phyloP scores from a whole-genome alignment of 73 alveolate genomes.

The Breviolum minutum region DNA sequence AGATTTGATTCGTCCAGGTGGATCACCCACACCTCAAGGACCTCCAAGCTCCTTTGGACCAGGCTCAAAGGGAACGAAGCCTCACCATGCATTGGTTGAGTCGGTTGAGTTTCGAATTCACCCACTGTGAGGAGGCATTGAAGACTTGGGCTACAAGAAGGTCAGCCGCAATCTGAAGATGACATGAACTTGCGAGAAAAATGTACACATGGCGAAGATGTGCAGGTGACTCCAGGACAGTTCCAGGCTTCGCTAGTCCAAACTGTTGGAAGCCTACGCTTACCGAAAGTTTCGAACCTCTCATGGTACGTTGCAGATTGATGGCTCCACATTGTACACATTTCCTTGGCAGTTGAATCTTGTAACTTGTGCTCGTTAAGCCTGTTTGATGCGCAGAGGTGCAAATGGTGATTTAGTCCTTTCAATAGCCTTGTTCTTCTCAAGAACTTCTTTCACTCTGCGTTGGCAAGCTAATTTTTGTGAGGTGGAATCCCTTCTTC shows the following conservation, averaged over 20 bases:
- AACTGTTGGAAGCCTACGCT: background rate
- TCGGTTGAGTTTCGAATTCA: too few species aligned
- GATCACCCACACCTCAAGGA: slow-evolving; percentile 8
- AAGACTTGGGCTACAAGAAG: slow-evolving; percentile 23
- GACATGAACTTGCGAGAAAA: background rate
- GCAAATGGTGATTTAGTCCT: too few species aligned
- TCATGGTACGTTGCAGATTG: too few species aligned
- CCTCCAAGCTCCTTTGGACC: slow-evolving; percentile 45
- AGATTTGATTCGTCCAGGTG: background rate
- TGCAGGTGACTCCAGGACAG: slow-evolving; percentile 12
- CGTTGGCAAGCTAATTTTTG: background rate
- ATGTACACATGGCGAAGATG: background rate
- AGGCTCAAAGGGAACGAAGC: background rate
- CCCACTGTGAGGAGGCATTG: background rate
- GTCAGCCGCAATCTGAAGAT: background rate
- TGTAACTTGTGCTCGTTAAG: too few species aligned
- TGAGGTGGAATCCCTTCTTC: slow-evolving; percentile 38
- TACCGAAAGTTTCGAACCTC: too few species aligned
- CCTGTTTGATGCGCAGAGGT: too few species aligned
- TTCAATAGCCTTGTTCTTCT: too few species aligned
- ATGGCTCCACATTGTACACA: too few species aligned
- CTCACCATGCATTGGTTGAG: too few species aligned
- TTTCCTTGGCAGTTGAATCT: too few species aligned
- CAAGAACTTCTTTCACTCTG: too few species aligned
- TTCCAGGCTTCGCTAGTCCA: slow-evolving; percentile 33